Base-by-base conservation (phyloP, 1,284 basidiomycete species). In the Apiotrichum siamense region DNA sequence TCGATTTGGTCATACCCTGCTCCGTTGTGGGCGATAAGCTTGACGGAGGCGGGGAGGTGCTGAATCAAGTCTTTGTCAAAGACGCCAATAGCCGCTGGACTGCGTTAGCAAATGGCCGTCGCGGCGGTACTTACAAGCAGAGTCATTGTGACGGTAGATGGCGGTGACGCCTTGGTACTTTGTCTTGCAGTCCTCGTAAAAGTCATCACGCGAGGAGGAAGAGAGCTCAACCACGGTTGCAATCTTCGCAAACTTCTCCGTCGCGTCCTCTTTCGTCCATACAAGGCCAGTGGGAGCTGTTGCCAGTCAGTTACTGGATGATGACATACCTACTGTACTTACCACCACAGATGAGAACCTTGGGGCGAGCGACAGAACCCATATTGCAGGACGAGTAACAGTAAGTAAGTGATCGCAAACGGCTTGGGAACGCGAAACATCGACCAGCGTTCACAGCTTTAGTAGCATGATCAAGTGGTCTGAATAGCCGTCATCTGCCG, bases 1-100 rank as follows among this genome's bases (percentile, higher is more conserved):
- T 92, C 86, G 60, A 93, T 85, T 60, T 86, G 83, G 70, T 90
- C 87, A 66, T 93, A 93, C 3, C 91, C 90, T 0, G 90, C 89
- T n/a, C 90, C 90, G 58, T 92, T 91, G 72, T 92, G 88, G 2
- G 85, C 86, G 61, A 94, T 88, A 83, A 87, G 91, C 65, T 85
- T 84, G 52, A 93, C 78, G 24, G 77, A 79, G 3, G 76, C 57
- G 3, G 87, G 82, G 11, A 93, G 77, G 0, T 79, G 80, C 47
- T 78, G 72, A 55, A 94, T 78, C 61, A 94, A 76, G 59, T 86
- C 85, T 65, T 81, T 80, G 73, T 93, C 87, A 64, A 91, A 91
- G 25, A 82, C 72, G 20, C 89, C 90, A 58, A 90, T 83, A 11
- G 60, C 54, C 12, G 46, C 23, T 53, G 43, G 13, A 7, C 13